Percentiles rank a stretch among this genome's conserved stretches.
These are phyloP conservation scores for Phytophthora melonis DNA, from an alignment of 352 stramenopile genomes.

Conservation along the genomic window DNA sequence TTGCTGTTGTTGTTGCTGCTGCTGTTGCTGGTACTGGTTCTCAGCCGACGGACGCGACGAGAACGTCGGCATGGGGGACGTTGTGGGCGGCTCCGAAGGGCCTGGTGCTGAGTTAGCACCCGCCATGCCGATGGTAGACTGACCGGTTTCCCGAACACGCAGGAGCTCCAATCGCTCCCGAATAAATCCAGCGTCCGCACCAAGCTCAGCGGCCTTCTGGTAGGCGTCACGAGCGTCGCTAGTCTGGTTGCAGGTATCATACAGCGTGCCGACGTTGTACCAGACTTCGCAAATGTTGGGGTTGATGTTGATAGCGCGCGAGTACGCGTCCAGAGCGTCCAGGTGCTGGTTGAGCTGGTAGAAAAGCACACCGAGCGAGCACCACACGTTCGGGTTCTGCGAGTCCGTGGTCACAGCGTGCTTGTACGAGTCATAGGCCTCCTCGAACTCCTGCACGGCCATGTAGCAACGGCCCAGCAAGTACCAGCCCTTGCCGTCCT, in stretches of 20 bases:
- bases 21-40: slow-evolving; percentile 53
- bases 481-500: slow-evolving; percentile 92
- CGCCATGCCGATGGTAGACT: slow-evolving; percentile 86
- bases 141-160: slow-evolving; percentile 78
- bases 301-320: slow-evolving; percentile 92
- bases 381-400: slow-evolving; percentile 93
- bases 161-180: slow-evolving; percentile 82
- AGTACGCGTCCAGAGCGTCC: slow-evolving; percentile 90
- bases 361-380: slow-evolving; percentile 91
- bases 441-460: slow-evolving; percentile 91
- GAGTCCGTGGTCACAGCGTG: slow-evolving; percentile 89
- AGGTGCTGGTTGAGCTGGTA: slow-evolving; percentile 92
- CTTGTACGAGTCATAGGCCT: slow-evolving; percentile 93
- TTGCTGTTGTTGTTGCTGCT: slow-evolving; percentile 2
- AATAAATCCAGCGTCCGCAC: slow-evolving; percentile 86
- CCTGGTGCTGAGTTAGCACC: slow-evolving; percentile 83
- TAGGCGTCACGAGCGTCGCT: slow-evolving; percentile 90
- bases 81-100: slow-evolving; percentile 83
- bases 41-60: slow-evolving; percentile 72
- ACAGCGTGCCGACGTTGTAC: slow-evolving; percentile 93
- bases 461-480: slow-evolving; percentile 92
- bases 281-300: slow-evolving; percentile 93
- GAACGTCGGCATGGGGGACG: slow-evolving; percentile 89
- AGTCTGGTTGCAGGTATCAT: slow-evolving; percentile 93
- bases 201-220: slow-evolving; percentile 89